Base-by-base conservation (phyloP, 495 filamentous ascomycete genomes). In the Cercophora scortea region DNA sequence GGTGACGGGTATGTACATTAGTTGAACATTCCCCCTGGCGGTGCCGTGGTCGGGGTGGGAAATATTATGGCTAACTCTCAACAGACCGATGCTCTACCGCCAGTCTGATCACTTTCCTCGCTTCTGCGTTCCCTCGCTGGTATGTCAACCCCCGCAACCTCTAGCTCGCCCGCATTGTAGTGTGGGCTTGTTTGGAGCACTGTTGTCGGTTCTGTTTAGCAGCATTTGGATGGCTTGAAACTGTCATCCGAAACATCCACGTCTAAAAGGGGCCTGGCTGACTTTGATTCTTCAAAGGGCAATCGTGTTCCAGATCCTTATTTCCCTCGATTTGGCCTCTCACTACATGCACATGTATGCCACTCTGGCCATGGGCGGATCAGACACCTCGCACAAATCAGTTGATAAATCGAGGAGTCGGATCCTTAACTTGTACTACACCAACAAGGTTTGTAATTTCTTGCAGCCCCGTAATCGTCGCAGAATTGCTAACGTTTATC, bases 281-380 rank as follows among this genome's bases (percentile, higher is more conserved):
- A 25, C 25, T 25, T 25, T n/a, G n/a, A n/a, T n/a, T 25, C 25
- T 25, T 2, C 25, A 25, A 2, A 25, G 25, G 25, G 25, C 25
- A 25, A 25, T 25, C 25, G 25, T 97, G 46, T 97, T 97, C 80
- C 94, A 97, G 73, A 79, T 84, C 32, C 75, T 98, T 61, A 98
- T 97, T 61, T 83, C 83, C 49, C 66, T 97, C 62, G 93, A 98
- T 68, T 71, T 98, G 58, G 89, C 94, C 35, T 93, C 88, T 70
- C 93, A 98, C 68, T 98, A 96, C 70, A 88, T 96, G 76, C 94
- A 98, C 72, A 96, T 98, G 90, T 97, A 90, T 67, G 90, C 90
- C 10, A 95, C 89, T 13, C 66, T 90, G 51, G 80, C 80, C 59
- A 90, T 94, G 87, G 89, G 84, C 35, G 89, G 86, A 16, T 69